Evolutionary conservation across 2,329 filamentous ascomycete genomes (phyloP).

Genomic region (Fragosphaeria purpurea): DNA sequence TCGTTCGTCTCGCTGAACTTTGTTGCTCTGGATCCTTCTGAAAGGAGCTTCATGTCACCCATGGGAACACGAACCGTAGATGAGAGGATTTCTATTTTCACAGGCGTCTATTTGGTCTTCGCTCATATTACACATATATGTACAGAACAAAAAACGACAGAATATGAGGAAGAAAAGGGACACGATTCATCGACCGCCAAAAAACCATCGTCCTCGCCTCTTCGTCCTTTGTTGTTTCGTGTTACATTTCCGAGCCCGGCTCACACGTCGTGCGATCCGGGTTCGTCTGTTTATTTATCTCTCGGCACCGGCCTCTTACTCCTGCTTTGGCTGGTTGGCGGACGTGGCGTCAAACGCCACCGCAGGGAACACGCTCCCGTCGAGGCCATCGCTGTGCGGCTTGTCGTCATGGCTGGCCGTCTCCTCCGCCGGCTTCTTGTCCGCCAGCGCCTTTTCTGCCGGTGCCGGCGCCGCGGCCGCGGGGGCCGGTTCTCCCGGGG

Average conservation of each 20-base stretch:
- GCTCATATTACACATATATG: neutral
- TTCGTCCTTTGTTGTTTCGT: neutral
- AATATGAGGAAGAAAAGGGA: no score
- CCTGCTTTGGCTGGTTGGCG: constrained; percentile 15
- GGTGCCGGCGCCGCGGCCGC: neutral
- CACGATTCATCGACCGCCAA: no score
- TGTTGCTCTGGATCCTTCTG: no score
- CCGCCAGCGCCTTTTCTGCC: neutral
- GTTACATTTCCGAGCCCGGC: no score
- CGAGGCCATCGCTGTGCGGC: neutral
- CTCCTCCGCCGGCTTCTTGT: constrained; percentile 2
- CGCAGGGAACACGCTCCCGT: constrained; percentile 15
- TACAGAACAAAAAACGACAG: neutral
- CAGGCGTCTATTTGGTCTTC: no score
- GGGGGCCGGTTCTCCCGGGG: neutral
- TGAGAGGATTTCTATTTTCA: no score
- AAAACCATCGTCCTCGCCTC: neutral
- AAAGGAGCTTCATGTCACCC: no score
- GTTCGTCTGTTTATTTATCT: no score
- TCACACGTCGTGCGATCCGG: no score
- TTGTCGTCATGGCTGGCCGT: neutral
- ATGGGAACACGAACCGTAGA: no score
- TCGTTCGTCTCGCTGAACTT: no score
- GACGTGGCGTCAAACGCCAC: constrained; percentile 22
- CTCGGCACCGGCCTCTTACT: neutral